These are phyloP conservation scores for Powellomyces hirtus DNA, from an alignment of 192 early-diverging fungal genomes.

Conservation along the genomic window DNA sequence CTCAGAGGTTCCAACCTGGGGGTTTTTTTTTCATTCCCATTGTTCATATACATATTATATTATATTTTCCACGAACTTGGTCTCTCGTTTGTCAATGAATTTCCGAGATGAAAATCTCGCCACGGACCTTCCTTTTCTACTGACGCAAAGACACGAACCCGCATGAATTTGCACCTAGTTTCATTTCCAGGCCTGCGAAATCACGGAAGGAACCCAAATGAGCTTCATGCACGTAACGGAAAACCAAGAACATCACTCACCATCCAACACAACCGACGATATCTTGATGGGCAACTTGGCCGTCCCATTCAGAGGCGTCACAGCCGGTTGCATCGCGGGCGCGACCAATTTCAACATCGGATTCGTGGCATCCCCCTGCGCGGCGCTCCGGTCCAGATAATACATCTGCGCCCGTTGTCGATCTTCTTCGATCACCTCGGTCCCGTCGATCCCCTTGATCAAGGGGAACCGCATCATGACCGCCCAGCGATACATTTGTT, in stretches of 20 bases:
- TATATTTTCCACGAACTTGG: too few species aligned
- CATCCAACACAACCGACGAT: conserved; percentile 55
- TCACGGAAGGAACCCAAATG: background rate
- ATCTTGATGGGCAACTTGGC: conserved; percentile 54
- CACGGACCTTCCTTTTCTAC: background rate
- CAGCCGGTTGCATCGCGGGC: background rate
- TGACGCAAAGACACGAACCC: conserved; percentile 11
- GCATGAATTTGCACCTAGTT: conserved; percentile 30
- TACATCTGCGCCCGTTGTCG: conserved; percentile 49
- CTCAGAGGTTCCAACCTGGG: too few species aligned
- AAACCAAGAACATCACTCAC: conserved; percentile 20
- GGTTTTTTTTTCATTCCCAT: too few species aligned
- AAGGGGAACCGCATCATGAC: conserved; percentile 55
- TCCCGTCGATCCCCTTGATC: conserved; percentile 50
- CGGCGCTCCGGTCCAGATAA: conserved; percentile 45
- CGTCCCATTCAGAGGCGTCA: background rate
- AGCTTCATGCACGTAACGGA: background rate
- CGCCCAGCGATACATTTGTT: conserved; percentile 49
- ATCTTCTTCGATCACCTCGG: conserved; percentile 55
- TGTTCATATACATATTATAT: too few species aligned
- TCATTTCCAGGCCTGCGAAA: conserved; percentile 46
- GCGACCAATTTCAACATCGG: conserved; percentile 24
- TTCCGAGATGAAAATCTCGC: too few species aligned
- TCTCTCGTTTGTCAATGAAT: too few species aligned
- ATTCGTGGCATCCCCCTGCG: conserved; percentile 29